Percentiles rank a stretch among this genome's conserved stretches.
Conservation (phyloP, 2,329 filamentous ascomycete species). For the Calonectria pauciramosa region DNA sequence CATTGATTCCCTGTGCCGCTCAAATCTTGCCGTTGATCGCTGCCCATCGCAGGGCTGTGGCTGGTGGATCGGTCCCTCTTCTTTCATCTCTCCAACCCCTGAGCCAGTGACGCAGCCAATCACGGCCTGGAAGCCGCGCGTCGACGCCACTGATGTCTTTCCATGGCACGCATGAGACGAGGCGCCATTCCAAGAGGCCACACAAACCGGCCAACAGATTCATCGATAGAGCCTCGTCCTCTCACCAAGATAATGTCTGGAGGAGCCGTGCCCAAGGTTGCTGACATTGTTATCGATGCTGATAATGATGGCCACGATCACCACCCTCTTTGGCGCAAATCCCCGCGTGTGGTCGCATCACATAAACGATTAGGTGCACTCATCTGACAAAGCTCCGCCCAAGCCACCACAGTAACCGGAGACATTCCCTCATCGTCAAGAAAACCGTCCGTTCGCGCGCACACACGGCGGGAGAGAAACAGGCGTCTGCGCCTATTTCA, state of each 20-base stretch:
- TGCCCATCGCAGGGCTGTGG: constrained; percentile 12
- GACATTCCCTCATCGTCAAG: background rate
- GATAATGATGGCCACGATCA: background rate
- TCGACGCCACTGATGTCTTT: background rate
- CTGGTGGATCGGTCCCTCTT: constrained; percentile 5
- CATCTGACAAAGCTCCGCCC: background rate
- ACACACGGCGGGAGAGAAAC: background rate
- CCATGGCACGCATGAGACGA: background rate
- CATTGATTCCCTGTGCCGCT: background rate
- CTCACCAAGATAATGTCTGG: background rate
- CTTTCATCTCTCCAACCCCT: background rate
- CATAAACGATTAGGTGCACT: background rate
- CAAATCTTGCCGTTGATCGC: constrained; percentile 1
- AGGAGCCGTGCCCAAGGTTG: background rate
- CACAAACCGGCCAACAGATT: background rate
- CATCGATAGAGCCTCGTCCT: background rate
- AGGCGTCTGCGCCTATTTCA: background rate
- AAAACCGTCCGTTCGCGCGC: background rate
- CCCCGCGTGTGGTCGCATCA: background rate
- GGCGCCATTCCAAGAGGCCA: background rate
- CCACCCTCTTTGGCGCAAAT: background rate
- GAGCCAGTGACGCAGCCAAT: background rate
- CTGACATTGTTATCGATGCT: background rate
- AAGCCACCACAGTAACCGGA: background rate
- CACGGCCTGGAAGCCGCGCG: background rate